A percentile compares a stretch with the other conserved stretches of the same genome.
These are phyloP conservation scores for Fistulinella prunicolor DNA, from an alignment of 768 basidiomycete genomes.

Conservation along the genomic window DNA sequence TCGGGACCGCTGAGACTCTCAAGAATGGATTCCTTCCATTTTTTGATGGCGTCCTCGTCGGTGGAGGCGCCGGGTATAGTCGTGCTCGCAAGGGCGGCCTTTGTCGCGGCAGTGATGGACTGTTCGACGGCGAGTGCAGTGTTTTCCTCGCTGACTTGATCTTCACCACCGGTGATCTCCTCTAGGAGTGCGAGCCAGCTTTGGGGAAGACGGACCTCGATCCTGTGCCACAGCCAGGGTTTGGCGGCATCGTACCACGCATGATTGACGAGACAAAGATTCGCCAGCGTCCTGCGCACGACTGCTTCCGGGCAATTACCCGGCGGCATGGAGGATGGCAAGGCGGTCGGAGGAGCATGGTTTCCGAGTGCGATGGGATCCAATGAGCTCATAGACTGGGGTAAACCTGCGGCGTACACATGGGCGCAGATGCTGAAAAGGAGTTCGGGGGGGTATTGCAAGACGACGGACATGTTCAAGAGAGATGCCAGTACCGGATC, in stretches of 20 bases:
- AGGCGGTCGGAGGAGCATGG: constrained; percentile 49
- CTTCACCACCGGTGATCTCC: constrained; percentile 71
- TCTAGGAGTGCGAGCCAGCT: constrained; percentile 82
- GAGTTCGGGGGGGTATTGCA: constrained; percentile 67
- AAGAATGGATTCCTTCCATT: constrained; percentile 59
- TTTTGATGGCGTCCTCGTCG: constrained; percentile 42
- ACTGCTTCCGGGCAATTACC: constrained; percentile 66
- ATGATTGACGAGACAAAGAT: constrained; percentile 73
- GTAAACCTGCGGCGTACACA: constrained; percentile 62
- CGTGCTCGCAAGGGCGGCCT: constrained; percentile 53
- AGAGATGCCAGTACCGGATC: background rate
- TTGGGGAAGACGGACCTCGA: constrained; percentile 82
- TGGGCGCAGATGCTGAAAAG: constrained; percentile 71
- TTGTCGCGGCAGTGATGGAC: constrained; percentile 65
- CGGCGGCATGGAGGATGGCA: constrained; percentile 74
- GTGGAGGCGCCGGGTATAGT: constrained; percentile 34
- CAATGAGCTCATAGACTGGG: constrained; percentile 54
- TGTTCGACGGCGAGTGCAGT: constrained; percentile 62
- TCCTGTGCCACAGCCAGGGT: constrained; percentile 82
- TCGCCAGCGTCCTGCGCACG: constrained; percentile 62
- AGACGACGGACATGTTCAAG: constrained; percentile 24
- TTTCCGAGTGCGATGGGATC: constrained; percentile 60
- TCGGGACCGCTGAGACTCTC: constrained; percentile 62
- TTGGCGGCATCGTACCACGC: constrained; percentile 81
- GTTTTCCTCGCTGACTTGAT: constrained; percentile 45